These are phyloP conservation scores for Tilletia caries DNA, from an alignment of 1,284 basidiomycete species.

Conservation along the genomic window DNA sequence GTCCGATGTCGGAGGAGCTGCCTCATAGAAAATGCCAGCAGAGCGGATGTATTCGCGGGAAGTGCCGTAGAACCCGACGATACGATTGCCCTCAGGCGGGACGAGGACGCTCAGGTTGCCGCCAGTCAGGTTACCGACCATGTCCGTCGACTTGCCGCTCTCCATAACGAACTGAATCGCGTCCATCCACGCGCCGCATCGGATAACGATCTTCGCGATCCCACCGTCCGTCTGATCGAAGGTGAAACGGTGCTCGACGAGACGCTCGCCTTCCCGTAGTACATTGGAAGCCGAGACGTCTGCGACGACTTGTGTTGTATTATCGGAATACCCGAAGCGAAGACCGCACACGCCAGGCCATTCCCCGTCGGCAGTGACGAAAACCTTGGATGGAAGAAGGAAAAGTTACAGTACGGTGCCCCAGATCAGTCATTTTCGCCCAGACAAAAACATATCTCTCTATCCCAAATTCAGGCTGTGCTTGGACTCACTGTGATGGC, in stretches of 20 bases:
- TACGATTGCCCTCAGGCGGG: conserved; percentile 19
- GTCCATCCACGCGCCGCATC: conserved; percentile 31
- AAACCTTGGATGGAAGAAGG: no score
- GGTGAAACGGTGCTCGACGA: not conserved
- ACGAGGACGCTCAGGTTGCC: conserved; percentile 26
- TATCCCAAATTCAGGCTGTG: no score
- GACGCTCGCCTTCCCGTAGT: no score
- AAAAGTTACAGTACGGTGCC: no score
- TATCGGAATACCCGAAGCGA: not conserved
- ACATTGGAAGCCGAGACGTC: no score
- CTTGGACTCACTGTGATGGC: no score
- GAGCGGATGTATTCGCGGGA: not conserved
- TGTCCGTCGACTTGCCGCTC: conserved; percentile 24
- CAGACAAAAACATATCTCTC: no score
- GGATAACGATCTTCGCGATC: conserved; percentile 22
- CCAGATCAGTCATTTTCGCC: no score
- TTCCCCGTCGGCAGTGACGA: no score
- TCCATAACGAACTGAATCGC: conserved; percentile 27
- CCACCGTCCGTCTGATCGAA: conserved; percentile 15
- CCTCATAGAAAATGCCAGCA: not conserved
- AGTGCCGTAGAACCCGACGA: conserved; percentile 25
- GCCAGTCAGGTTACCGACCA: conserved; percentile 26
- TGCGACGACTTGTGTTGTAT: not conserved
- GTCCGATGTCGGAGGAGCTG: no score
- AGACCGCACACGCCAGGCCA: not conserved